phyloP scores from a whole-genome alignment of 495 filamentous ascomycete species.

The Cladorrhinum samala region DNA sequence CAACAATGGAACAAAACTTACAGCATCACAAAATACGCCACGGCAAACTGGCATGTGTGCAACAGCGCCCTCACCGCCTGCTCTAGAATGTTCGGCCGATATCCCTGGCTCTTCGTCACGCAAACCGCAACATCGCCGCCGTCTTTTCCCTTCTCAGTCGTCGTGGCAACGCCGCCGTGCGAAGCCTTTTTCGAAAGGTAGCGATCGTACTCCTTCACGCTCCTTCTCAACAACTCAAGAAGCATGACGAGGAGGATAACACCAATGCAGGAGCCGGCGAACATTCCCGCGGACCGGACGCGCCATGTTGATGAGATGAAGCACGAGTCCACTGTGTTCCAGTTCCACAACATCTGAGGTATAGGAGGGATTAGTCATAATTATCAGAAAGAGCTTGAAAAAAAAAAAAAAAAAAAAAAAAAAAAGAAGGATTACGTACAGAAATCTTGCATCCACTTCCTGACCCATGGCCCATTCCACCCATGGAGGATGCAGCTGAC shows the following conservation, averaged over 20 bases:
- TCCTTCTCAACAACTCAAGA: slow-evolving; percentile 56
- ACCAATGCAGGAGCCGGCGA: slow-evolving; percentile 63
- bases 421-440: not conserved
- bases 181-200: slow-evolving; percentile 35
- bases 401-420: not conserved
- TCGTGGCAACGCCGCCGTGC: not conserved
- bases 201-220: slow-evolving; percentile 51
- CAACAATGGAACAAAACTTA: not conserved
- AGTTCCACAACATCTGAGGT: slow-evolving; percentile 72
- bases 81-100: slow-evolving; percentile 46
- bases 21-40: slow-evolving; percentile 64
- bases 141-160: not conserved
- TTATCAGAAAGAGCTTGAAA: too few species aligned
- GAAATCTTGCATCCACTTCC: not conserved
- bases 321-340: slow-evolving; percentile 61
- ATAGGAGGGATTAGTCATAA: too few species aligned
- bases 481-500: not conserved
- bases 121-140: not conserved
- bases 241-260: slow-evolving; percentile 53
- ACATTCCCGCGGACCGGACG: slow-evolving; percentile 53
- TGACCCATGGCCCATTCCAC: not conserved
- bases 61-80: slow-evolving; percentile 54
- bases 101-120: slow-evolving; percentile 3
- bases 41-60: slow-evolving; percentile 57
- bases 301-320: slow-evolving; percentile 61